These are phyloP conservation scores for Zoysia japonica DNA, from an alignment of 176 grass and related monocot species.

Conservation along the genomic window DNA sequence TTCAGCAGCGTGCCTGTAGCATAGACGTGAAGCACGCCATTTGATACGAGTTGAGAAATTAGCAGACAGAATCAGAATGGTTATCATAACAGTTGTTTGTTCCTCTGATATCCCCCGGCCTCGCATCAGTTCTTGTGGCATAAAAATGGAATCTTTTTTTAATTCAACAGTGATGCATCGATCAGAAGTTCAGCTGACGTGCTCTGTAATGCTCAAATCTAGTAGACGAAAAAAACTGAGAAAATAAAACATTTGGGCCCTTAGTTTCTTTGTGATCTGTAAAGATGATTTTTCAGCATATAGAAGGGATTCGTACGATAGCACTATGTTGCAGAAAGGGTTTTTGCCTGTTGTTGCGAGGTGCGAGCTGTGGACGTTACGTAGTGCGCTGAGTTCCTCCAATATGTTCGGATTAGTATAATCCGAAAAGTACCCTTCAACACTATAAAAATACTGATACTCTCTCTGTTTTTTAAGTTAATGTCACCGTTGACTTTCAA, in stretches of 20 bases:
- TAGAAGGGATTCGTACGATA: neutral
- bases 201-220: neutral
- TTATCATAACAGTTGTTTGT: neutral
- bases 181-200: neutral
- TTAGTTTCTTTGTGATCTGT: neutral
- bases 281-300: neutral
- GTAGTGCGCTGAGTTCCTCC: neutral
- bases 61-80: neutral
- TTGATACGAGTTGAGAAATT: neutral
- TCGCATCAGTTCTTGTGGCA: neutral
- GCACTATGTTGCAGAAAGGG: neutral
- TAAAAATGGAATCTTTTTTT: neutral
- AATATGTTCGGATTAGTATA: neutral
- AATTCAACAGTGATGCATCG: neutral
- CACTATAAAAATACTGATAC: too few species aligned
- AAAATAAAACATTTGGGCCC: neutral
- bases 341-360: neutral
- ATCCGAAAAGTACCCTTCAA: neutral
- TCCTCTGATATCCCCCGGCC: neutral
- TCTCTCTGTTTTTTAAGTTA: too few species aligned
- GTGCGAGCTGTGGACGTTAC: neutral
- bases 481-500: too few species aligned
- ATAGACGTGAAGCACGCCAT: neutral
- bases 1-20: neutral
- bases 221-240: neutral